These are phyloP conservation scores for Diaporthe sp. DNA, from an alignment of 2,329 filamentous ascomycete genomes.

Conservation along the genomic window DNA sequence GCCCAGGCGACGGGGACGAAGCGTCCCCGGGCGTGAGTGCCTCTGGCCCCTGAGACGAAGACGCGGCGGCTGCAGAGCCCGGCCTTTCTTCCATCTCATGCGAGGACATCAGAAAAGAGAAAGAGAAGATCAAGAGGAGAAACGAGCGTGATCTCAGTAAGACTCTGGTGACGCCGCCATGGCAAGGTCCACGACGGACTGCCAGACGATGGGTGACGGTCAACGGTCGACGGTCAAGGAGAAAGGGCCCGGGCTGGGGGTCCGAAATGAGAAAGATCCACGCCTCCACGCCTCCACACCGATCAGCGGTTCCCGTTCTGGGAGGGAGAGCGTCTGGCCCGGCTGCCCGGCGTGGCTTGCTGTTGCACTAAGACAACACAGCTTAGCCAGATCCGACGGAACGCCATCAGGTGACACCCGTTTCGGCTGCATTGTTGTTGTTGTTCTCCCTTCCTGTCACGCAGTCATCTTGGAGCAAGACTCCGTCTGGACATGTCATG, in stretches of 20 bases:
- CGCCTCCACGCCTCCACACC: conserved; percentile 20
- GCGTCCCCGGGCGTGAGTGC: not conserved
- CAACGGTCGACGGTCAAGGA: not conserved
- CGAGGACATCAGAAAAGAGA: no score
- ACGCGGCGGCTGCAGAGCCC: not conserved
- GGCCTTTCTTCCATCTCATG: not conserved
- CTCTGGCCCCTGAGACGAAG: not conserved
- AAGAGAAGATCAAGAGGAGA: not conserved
- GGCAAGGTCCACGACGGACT: not conserved
- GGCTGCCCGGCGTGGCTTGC: conserved; percentile 1
- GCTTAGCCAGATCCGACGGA: conserved; percentile 16
- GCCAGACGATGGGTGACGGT: not conserved
- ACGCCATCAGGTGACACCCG: not conserved
- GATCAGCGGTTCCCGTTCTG: conserved; percentile 7
- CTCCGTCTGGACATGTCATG: no score
- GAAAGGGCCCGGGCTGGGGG: conserved; percentile 3
- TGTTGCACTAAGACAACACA: conserved; percentile 17
- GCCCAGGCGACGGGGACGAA: conserved; percentile 34
- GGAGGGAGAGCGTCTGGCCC: conserved; percentile 10
- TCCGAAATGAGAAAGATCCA: conserved; percentile 1
- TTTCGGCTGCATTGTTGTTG: not conserved
- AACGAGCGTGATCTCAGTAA: not conserved
- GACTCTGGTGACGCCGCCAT: not conserved
- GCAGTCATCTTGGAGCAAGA: not conserved
- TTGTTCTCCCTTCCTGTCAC: not conserved